Conservation (phyloP, 2,329 filamentous ascomycete genomes). For the Penicillium concentricum region DNA sequence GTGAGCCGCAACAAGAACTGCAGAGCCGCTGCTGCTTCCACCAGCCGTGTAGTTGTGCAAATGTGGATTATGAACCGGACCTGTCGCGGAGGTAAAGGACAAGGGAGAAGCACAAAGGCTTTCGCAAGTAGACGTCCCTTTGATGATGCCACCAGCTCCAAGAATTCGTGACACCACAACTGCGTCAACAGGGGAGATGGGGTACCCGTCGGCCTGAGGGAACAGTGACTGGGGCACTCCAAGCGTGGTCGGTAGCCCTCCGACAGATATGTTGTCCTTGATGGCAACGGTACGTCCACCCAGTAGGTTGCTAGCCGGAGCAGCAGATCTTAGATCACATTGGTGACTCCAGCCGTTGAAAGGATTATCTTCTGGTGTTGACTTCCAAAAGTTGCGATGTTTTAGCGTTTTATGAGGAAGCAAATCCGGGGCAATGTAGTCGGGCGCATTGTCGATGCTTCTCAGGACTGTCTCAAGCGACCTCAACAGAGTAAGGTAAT, state of each 20-base stretch:
- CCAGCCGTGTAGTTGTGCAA: conserved; percentile 33
- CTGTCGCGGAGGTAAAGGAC: conserved; percentile 38
- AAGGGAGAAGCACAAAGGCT: conserved; percentile 40
- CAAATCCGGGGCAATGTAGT: conserved; percentile 37
- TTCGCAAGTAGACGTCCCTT: conserved; percentile 40
- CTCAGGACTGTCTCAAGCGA: conserved; percentile 26
- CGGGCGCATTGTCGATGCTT: conserved; percentile 32
- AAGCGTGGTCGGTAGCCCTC: conserved; percentile 36
- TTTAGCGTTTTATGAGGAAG: conserved; percentile 27
- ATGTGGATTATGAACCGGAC: conserved; percentile 40
- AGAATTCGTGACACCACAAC: conserved; percentile 36
- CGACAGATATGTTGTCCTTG: conserved; percentile 41
- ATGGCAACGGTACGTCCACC: conserved; percentile 32
- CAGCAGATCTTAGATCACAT: conserved; percentile 29
- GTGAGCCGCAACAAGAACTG: conserved; percentile 30
- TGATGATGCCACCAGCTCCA: conserved; percentile 34
- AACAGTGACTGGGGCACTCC: conserved; percentile 30
- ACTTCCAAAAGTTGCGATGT: conserved; percentile 23
- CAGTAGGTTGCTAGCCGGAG: conserved; percentile 25
- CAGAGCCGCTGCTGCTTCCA: conserved; percentile 39
- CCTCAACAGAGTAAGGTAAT: conserved; percentile 28
- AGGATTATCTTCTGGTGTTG: conserved; percentile 27
- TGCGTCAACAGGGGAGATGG: conserved; percentile 37
- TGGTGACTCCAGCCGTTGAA: conserved; percentile 48
- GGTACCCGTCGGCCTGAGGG: conserved; percentile 9